These are phyloP conservation scores for Punica granatum DNA, from an alignment of 345 rosid species.

Conservation along the genomic window DNA sequence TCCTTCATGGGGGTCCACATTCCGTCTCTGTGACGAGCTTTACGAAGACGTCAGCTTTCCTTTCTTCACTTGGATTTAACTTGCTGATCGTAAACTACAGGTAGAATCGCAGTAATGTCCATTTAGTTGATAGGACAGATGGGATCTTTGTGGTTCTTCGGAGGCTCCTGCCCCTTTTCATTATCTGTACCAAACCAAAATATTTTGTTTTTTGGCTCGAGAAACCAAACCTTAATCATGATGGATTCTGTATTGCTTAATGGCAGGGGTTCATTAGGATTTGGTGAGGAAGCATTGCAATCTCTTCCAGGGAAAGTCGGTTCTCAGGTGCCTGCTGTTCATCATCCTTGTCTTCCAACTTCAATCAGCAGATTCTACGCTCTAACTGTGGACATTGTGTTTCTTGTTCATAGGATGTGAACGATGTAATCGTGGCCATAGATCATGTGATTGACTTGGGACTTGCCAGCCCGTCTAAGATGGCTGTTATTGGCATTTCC, in stretches of 20 bases:
- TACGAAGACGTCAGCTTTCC: conserved; percentile 58
- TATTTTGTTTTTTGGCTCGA: not conserved
- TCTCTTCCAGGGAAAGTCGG: conserved; percentile 87
- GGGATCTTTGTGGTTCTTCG: not conserved
- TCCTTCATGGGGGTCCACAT: conserved; percentile 97
- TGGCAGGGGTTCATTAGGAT: conserved; percentile 91
- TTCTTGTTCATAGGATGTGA: conserved; percentile 43
- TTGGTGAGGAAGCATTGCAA: conserved; percentile 94
- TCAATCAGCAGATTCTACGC: no score
- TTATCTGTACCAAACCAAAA: not conserved
- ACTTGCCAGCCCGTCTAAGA: conserved; percentile 61
- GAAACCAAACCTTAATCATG: not conserved
- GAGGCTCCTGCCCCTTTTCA: not conserved
- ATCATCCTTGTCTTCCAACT: not conserved
- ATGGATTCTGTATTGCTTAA: no score
- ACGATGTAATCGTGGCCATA: conserved; percentile 70
- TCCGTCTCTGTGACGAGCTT: conserved; percentile 53
- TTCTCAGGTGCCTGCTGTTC: conserved; percentile 48
- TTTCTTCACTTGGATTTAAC: conserved; percentile 74
- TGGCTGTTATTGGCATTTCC: conserved; percentile 76
- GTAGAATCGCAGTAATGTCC: conserved; percentile 21
- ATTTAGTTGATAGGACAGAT: not conserved
- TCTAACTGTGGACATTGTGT: no score
- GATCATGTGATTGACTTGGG: conserved; percentile 59
- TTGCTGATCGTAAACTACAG: conserved; percentile 85